Evolutionary conservation across 2,329 filamentous ascomycete genomes (phyloP), one percentile per base, ranked within the genome.

Genomic region (Fusarium sp.): DNA sequence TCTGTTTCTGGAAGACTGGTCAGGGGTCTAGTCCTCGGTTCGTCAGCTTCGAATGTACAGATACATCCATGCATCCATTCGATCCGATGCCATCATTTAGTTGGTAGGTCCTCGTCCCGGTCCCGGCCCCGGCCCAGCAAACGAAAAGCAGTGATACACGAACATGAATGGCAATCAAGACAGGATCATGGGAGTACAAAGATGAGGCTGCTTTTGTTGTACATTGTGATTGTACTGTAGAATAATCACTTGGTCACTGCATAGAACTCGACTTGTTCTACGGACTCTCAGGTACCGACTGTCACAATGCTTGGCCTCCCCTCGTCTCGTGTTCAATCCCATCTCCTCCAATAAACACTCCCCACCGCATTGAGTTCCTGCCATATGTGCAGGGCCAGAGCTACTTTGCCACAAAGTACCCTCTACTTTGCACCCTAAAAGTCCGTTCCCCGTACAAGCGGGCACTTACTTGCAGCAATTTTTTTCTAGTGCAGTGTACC

Each of bases 391-490:
- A 65, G 56, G 49, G 49, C 25, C 32, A 15, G 10, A 10, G 22
- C 34, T 71, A 71, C 68, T 58, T 71, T 24, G 55, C 45, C 27
- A 56, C 49, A 29, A 48, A 53, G 68, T 71, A 71, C 20, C 44
- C 12, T 34, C 30, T 71, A 71, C 68, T 18, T 65, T 24, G 7
- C n/a, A 29, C n/a, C 40, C 9, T 52, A 11, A 38, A 24, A 41
- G 47, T 29, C 67, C 52, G 48, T 49, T 48, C 55, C 55, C 48
- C 55, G 52, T 58, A 45, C 45, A 55, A n/a, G 34, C 34, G 34
- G 49, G 25, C 57, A 67, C 38, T 24, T 40, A 32, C 51, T 34
- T 58, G 40, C 58, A 65, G 58, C 44, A 56, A 66, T 67, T 58
- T 65, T 70, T 70, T 52, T 27, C 24, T 43, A 43, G 49, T 29